These are phyloP conservation scores for Truncatella angustata DNA, from an alignment of 2,329 filamentous ascomycete genomes.

Conservation along the genomic window DNA sequence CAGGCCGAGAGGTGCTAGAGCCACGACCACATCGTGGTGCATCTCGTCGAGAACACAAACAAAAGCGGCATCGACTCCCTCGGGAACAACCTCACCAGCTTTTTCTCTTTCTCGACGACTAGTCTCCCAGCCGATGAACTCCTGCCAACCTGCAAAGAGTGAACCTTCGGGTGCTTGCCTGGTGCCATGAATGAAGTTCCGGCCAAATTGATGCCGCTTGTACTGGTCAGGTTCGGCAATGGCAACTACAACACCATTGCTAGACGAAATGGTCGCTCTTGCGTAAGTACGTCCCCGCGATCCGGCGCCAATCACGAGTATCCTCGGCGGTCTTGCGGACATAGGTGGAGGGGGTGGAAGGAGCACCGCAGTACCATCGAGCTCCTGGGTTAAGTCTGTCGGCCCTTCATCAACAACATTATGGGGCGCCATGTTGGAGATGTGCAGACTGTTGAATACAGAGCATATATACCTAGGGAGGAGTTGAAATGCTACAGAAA, in stretches of 20 bases:
- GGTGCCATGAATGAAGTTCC: slow-evolving; percentile 69
- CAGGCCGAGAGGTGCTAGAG: slow-evolving; percentile 65
- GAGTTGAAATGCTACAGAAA: too few species aligned
- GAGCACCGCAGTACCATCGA: slow-evolving; percentile 24
- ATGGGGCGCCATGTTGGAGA: slow-evolving; percentile 23
- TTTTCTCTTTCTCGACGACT: slow-evolving; percentile 53
- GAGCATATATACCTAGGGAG: too few species aligned
- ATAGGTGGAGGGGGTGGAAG: slow-evolving; percentile 40
- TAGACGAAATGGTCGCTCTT: slow-evolving; percentile 61
- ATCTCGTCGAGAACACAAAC: slow-evolving; percentile 80
- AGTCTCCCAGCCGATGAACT: slow-evolving; percentile 73
- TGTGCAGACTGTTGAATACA: not conserved
- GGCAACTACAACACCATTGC: slow-evolving; percentile 68
- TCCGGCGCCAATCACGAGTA: slow-evolving; percentile 81
- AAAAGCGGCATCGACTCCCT: slow-evolving; percentile 61
- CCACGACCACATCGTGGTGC: slow-evolving; percentile 78
- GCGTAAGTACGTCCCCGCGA: slow-evolving; percentile 76
- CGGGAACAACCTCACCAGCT: slow-evolving; percentile 45
- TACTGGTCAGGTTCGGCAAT: slow-evolving; percentile 79
- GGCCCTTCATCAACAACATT: slow-evolving; percentile 25
- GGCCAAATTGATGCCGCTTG: slow-evolving; percentile 71
- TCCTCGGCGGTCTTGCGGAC: slow-evolving; percentile 55
- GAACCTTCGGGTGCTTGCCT: slow-evolving; percentile 52
- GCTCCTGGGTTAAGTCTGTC: slow-evolving; percentile 16
- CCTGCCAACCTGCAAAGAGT: slow-evolving; percentile 70